These are phyloP conservation scores for Terana coerulea DNA, from an alignment of 768 basidiomycete species.

Conservation along the genomic window DNA sequence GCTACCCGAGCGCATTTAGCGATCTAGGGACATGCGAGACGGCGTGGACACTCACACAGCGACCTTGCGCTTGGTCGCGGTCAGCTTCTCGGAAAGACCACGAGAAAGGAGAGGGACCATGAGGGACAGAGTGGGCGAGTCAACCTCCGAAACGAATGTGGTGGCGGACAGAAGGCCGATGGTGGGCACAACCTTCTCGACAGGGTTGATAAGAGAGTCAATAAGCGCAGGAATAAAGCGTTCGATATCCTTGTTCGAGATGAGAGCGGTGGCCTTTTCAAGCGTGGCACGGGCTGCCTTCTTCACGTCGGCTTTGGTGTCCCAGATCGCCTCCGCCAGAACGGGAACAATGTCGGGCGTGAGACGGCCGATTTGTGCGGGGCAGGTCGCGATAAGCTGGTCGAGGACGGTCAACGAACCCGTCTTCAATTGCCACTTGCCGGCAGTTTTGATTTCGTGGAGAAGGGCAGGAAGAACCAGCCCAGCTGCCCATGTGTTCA, in stretches of 20 bases:
- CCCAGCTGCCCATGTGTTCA: slow-evolving; percentile 89
- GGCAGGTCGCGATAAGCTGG: slow-evolving; percentile 82
- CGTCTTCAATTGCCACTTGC: slow-evolving; percentile 97
- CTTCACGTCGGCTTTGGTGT: slow-evolving; percentile 98
- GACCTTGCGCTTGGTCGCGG: slow-evolving; percentile 95
- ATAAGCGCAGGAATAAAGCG: slow-evolving; percentile 97
- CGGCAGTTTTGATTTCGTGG: slow-evolving; percentile 90
- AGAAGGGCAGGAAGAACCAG: slow-evolving; percentile 86
- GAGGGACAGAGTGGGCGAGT: slow-evolving; percentile 92
- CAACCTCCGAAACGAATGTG: slow-evolving; percentile 99
- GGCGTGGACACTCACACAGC: too few species aligned
- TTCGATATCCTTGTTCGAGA: slow-evolving; percentile 98
- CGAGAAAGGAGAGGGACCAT: slow-evolving; percentile 96
- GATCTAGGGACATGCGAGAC: too few species aligned
- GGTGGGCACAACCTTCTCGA: slow-evolving; percentile 97
- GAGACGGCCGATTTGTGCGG: slow-evolving; percentile 78
- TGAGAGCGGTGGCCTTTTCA: slow-evolving; percentile 89
- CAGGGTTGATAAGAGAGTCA: slow-evolving; percentile 97
- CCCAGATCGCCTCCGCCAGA: slow-evolving; percentile 92
- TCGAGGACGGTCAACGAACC: slow-evolving; percentile 80
- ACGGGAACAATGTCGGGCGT: slow-evolving; percentile 95
- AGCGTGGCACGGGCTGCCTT: slow-evolving; percentile 94
- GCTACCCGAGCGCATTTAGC: too few species aligned
- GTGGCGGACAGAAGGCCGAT: slow-evolving; percentile 94
- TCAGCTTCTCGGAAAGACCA: slow-evolving; percentile 92